Evolutionary conservation across 2,329 filamentous ascomycete species (phyloP).

Genomic region (Pseudocercospora macadamiae): DNA sequence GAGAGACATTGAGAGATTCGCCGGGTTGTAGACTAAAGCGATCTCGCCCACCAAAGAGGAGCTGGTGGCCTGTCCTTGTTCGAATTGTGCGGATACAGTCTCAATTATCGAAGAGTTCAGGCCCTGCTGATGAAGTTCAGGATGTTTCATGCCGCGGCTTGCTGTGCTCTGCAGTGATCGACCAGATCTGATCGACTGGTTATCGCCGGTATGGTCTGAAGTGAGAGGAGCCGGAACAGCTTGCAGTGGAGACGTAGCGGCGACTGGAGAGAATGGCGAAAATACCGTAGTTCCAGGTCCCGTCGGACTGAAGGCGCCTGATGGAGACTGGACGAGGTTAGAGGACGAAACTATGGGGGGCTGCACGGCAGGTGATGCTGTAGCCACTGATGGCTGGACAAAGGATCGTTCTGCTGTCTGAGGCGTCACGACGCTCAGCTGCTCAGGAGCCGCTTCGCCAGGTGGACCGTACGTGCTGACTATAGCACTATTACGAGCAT

Average conservation of each 20-base stretch:
- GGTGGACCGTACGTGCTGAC: conserved; percentile 24
- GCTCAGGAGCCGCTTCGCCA: conserved; percentile 10
- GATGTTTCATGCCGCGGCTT: conserved; percentile 69
- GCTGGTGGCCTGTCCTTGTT: conserved; percentile 70
- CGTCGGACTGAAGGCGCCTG: conserved; percentile 23
- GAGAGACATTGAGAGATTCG: conserved; percentile 47
- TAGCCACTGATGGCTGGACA: conserved; percentile 7
- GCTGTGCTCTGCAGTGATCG: conserved; percentile 67
- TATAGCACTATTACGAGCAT: conserved; percentile 89
- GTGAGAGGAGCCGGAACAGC: conserved; percentile 36
- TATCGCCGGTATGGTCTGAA: conserved; percentile 69
- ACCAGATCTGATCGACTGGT: conserved; percentile 86
- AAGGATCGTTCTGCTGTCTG: conserved; percentile 17
- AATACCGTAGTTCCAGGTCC: conserved; percentile 30
- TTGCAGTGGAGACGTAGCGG: conserved; percentile 36
- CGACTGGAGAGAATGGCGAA: conserved; percentile 33
- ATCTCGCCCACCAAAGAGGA: conserved; percentile 84
- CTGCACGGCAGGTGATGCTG: conserved; percentile 11
- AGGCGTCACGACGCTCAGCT: conserved; percentile 8
- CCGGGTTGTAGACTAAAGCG: conserved; percentile 77
- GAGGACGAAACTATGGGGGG: conserved; percentile 8
- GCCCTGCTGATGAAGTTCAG: conserved; percentile 77
- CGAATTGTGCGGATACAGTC: conserved; percentile 83
- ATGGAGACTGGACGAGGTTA: conserved; percentile 25
- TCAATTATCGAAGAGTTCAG: conserved; percentile 90